Conservation (phyloP, 2,329 filamentous ascomycete genomes). For the Paramyrothecium roridum region DNA sequence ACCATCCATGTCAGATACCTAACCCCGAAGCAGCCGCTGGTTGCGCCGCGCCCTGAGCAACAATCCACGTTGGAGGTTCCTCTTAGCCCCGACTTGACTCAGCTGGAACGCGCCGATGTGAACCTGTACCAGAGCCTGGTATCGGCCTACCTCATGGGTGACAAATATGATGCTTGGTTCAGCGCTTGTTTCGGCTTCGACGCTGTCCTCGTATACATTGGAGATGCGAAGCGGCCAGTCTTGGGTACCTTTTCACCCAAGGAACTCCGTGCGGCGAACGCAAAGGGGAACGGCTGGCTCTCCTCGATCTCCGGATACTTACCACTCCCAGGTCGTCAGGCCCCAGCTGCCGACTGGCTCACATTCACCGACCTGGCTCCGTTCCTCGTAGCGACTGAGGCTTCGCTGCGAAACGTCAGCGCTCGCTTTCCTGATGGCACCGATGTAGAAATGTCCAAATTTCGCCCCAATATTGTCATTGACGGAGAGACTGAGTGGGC, state of each 20-base stretch:
- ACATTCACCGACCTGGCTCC: conserved; percentile 74
- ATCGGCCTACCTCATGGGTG: conserved; percentile 61
- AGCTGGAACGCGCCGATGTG: conserved; percentile 46
- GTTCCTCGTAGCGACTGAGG: conserved; percentile 67
- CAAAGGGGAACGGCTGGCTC: conserved; percentile 26
- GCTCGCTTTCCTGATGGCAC: conserved; percentile 45
- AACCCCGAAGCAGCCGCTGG: conserved; percentile 32
- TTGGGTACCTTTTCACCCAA: conserved; percentile 54
- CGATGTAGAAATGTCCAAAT: conserved; percentile 64
- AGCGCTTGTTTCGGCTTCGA: conserved; percentile 61
- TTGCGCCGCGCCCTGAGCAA: conserved; percentile 32
- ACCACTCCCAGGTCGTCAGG: conserved; percentile 7
- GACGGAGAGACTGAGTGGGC: conserved; percentile 59
- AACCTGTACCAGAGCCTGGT: conserved; percentile 58
- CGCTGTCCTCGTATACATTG: conserved; percentile 63
- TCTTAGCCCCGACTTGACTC: conserved; percentile 46
- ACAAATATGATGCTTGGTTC: conserved; percentile 63
- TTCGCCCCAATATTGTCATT: conserved; percentile 71
- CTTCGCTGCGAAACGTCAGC: conserved; percentile 67
- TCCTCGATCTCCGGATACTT: conserved; percentile 30
- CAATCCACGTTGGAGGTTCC: conserved; percentile 49
- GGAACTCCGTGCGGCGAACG: conserved; percentile 29
- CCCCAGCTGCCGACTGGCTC: conserved; percentile 45
- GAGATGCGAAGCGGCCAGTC: conserved; percentile 55
- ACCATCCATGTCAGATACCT: conserved; percentile 41